phyloP scores from a whole-genome alignment of 164 flowering plant genomes.

The Vitis labrusca region DNA sequence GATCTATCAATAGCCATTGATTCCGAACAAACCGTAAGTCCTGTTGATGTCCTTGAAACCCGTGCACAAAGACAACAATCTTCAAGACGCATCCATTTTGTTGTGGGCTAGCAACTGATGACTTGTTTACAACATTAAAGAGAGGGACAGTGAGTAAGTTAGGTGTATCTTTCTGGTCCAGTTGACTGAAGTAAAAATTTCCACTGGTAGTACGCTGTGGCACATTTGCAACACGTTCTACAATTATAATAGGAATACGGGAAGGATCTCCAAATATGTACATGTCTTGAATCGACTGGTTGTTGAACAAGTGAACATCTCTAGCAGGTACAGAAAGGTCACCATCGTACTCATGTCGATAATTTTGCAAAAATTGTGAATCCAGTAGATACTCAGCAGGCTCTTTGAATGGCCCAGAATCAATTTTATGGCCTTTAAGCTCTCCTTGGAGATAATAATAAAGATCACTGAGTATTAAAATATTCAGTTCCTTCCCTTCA shows the following conservation, averaged over 20 bases:
- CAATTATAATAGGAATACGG: conserved; percentile 70
- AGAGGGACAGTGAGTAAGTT: conserved; percentile 26
- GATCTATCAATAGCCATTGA: no score
- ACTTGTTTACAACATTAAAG: conserved; percentile 28
- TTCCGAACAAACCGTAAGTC: no score
- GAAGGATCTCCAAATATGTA: conserved; percentile 85
- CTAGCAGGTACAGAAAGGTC: conserved; percentile 29
- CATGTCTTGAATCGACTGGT: conserved; percentile 87
- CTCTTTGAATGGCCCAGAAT: conserved; percentile 76
- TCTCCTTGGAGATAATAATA: conserved; percentile 90
- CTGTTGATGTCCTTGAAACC: conserved; percentile 50
- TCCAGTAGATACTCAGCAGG: conserved; percentile 54
- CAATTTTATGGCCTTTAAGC: conserved; percentile 76
- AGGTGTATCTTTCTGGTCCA: conserved; percentile 42
- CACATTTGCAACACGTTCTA: conserved; percentile 81
- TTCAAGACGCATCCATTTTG: conserved; percentile 62
- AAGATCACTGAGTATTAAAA: conserved; percentile 73
- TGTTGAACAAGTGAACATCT: conserved; percentile 53
- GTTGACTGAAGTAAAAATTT: conserved; percentile 47
- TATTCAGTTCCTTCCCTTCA: conserved; percentile 52
- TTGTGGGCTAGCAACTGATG: conserved; percentile 26
- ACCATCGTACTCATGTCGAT: conserved; percentile 30
- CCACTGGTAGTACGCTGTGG: conserved; percentile 60
- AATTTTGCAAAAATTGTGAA: conserved; percentile 36
- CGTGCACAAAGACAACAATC: conserved; percentile 91